phyloP scores from a whole-genome alignment of 306 rosid species.

The Pyrus communis region DNA sequence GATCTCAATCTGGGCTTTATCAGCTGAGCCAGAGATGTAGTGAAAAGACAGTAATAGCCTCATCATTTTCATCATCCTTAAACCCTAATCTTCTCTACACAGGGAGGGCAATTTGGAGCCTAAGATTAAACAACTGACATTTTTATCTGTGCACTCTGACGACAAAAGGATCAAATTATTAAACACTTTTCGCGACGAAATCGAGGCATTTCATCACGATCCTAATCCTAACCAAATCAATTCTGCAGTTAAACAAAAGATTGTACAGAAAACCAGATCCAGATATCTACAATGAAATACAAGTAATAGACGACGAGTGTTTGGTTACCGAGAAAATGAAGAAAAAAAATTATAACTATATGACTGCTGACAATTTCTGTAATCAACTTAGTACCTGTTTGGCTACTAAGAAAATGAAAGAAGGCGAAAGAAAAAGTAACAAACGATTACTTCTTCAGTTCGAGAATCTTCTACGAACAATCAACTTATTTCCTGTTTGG shows the following conservation, averaged over 20 bases:
- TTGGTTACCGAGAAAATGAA: background rate
- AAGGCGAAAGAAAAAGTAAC: background rate
- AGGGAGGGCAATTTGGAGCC: background rate
- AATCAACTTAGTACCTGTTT: no score
- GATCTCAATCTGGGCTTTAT: background rate
- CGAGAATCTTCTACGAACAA: background rate
- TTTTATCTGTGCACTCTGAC: background rate
- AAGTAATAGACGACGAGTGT: background rate
- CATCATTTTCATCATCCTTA: slow-evolving; percentile 1
- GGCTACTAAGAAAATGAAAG: background rate
- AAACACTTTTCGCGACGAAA: background rate
- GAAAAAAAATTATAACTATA: background rate
- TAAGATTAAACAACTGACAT: background rate
- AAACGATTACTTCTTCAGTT: background rate
- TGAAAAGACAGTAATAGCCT: slow-evolving; percentile 20
- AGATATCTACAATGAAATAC: background rate
- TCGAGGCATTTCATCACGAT: slow-evolving; percentile 8
- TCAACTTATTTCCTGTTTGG: background rate
- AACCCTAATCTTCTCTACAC: background rate
- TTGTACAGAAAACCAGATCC: background rate
- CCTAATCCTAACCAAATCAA: background rate
- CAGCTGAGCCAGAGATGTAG: background rate
- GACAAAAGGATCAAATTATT: background rate
- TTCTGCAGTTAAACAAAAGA: slow-evolving; percentile 2
- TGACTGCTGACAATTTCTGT: background rate